Conservation (phyloP, 352 stramenopile species). For the Pythium dissimile region DNA sequence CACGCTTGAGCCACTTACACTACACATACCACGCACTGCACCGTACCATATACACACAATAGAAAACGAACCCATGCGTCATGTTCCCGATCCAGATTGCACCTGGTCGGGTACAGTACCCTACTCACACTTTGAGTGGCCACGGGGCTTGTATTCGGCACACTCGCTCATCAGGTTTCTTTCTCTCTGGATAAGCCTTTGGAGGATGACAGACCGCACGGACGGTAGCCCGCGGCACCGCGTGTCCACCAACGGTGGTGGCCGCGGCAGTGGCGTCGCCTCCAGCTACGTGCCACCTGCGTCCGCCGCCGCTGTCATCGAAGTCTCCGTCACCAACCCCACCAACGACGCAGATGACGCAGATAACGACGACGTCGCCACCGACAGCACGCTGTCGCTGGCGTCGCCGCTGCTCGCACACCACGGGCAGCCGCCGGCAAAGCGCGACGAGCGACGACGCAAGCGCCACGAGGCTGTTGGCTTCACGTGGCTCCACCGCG, state of each 20-base stretch:
- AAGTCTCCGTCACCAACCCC: not conserved
- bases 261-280: not conserved
- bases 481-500: conserved; percentile 21
- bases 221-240: not conserved
- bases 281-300: not conserved
- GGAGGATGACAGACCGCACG: not conserved
- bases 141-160: no score
- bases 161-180: no score
- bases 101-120: no score
- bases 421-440: not conserved
- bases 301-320: not conserved
- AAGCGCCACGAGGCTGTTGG: conserved; percentile 4
- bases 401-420: conserved; percentile 16
- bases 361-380: conserved; percentile 1
- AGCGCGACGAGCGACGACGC: not conserved
- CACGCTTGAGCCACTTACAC: not conserved
- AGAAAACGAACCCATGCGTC: not conserved
- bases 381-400: not conserved
- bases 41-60: no score
- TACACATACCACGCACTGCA: no score
- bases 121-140: no score
- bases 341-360: not conserved
- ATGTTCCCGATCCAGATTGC: not conserved
- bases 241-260: no score
- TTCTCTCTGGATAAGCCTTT: not conserved